phyloP scores from a whole-genome alignment of 2,329 filamentous ascomycete genomes.

The Pyricularia grisea region DNA sequence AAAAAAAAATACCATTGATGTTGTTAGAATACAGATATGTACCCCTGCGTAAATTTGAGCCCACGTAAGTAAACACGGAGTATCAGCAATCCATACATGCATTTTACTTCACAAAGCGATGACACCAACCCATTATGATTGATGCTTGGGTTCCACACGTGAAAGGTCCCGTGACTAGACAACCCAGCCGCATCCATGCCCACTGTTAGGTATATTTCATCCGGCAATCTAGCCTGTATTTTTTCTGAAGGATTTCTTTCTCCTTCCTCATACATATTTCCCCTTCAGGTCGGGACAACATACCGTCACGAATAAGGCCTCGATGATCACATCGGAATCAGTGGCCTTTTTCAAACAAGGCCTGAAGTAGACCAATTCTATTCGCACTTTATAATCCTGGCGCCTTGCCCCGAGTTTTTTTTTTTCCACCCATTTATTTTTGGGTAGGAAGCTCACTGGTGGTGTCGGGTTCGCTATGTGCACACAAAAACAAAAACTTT shows the following conservation, averaged over 20 bases:
- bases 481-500: slow-evolving; percentile 33
- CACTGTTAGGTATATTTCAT: neutral
- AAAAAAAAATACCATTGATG: no score
- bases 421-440: slow-evolving; percentile 10
- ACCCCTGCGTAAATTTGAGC: neutral
- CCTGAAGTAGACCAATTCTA: slow-evolving; percentile 42
- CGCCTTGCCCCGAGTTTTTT: slow-evolving; percentile 26
- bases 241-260: slow-evolving; percentile 16
- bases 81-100: neutral
- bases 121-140: neutral
- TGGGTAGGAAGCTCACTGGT: slow-evolving; percentile 23
- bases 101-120: neutral
- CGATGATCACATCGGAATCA: slow-evolving; percentile 4
- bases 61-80: no score
- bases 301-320: slow-evolving; percentile 3
- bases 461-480: slow-evolving; percentile 52
- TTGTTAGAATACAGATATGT: neutral
- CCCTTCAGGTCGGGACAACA: slow-evolving; percentile 25
- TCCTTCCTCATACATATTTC: slow-evolving; percentile 39
- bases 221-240: neutral
- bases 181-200: neutral
- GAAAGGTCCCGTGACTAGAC: neutral
- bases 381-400: slow-evolving; percentile 52
- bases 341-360: slow-evolving; percentile 34
- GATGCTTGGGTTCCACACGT: neutral